These are phyloP conservation scores for Hypoxylon crocopeplum DNA, from an alignment of 495 filamentous ascomycete species.

Conservation along the genomic window DNA sequence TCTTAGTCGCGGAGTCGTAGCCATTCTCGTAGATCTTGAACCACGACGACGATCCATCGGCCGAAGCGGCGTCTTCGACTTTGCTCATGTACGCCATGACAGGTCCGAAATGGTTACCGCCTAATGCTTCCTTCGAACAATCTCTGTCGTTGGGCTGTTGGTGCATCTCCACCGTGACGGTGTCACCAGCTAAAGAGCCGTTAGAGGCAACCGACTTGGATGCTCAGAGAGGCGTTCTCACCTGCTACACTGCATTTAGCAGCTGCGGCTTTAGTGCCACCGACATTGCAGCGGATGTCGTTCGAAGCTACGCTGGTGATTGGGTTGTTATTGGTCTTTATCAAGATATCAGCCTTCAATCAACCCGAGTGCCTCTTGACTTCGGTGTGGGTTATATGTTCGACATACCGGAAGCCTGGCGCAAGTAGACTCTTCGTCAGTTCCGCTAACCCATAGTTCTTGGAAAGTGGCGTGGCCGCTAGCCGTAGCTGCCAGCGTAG, in stretches of 20 bases:
- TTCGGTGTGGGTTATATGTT: neutral
- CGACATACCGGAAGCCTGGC: constrained; percentile 45
- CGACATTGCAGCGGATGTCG: constrained; percentile 53
- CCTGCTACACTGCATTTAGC: constrained; percentile 31
- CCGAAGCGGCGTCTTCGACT: constrained; percentile 58
- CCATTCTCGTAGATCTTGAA: constrained; percentile 59
- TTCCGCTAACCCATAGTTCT: constrained; percentile 57
- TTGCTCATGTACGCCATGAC: constrained; percentile 63
- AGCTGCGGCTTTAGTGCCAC: constrained; percentile 27
- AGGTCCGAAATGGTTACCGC: constrained; percentile 57
- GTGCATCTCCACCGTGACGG: constrained; percentile 63
- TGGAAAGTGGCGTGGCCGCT: constrained; percentile 61
- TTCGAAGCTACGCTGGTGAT: constrained; percentile 49
- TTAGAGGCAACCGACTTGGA: constrained; percentile 1
- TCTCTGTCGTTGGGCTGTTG: constrained; percentile 55
- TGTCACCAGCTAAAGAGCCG: constrained; percentile 47
- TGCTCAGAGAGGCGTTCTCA: neutral
- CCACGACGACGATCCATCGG: constrained; percentile 57
- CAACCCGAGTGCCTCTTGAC: neutral
- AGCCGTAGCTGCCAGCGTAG: constrained; percentile 28
- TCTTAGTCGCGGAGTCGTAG: constrained; percentile 49
- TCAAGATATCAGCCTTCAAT: neutral
- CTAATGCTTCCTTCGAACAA: constrained; percentile 56
- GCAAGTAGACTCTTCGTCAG: constrained; percentile 52
- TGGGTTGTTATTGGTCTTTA: constrained; percentile 51